phyloP scores from a whole-genome alignment of 768 basidiomycete species.

The Kwoniella sp. region DNA sequence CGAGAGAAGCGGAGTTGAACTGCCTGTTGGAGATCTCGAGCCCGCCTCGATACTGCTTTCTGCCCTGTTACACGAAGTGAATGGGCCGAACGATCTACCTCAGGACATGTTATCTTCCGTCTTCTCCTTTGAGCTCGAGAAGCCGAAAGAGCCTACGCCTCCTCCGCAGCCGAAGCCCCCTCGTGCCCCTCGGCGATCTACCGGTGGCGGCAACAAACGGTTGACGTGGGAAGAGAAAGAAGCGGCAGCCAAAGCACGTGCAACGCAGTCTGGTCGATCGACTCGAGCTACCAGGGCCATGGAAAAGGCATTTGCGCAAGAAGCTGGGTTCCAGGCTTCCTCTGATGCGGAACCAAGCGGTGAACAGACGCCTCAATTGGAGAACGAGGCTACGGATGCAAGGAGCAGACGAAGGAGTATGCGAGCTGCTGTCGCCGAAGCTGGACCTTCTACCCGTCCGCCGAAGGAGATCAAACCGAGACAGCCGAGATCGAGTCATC shows the following conservation, averaged over 20 bases:
- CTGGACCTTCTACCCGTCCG: conserved; percentile 5
- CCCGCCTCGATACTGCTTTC: conserved; percentile 65
- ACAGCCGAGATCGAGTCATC: neutral
- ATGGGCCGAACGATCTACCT: conserved; percentile 60
- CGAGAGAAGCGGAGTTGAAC: conserved; percentile 56
- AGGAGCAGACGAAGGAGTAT: conserved; percentile 22
- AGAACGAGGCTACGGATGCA: conserved; percentile 1
- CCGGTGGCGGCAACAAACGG: conserved; percentile 23
- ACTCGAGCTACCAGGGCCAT: conserved; percentile 36
- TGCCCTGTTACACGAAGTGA: conserved; percentile 60
- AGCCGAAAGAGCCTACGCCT: conserved; percentile 66
- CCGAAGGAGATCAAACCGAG: neutral
- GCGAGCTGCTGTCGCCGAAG: conserved; percentile 6
- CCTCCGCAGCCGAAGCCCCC: conserved; percentile 58
- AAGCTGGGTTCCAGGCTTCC: conserved; percentile 32
- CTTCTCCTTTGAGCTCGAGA: conserved; percentile 69
- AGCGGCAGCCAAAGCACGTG: conserved; percentile 27
- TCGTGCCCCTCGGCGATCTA: conserved; percentile 22
- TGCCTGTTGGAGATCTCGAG: conserved; percentile 71
- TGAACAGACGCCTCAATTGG: neutral
- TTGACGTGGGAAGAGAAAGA: conserved; percentile 34
- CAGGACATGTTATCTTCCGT: conserved; percentile 68
- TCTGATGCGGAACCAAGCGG: conserved; percentile 14
- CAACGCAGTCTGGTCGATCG: conserved; percentile 15
- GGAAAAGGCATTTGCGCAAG: conserved; percentile 37